These are phyloP conservation scores for Trichoderma sp. DNA, from an alignment of 2,329 filamentous ascomycete genomes.

Conservation along the genomic window DNA sequence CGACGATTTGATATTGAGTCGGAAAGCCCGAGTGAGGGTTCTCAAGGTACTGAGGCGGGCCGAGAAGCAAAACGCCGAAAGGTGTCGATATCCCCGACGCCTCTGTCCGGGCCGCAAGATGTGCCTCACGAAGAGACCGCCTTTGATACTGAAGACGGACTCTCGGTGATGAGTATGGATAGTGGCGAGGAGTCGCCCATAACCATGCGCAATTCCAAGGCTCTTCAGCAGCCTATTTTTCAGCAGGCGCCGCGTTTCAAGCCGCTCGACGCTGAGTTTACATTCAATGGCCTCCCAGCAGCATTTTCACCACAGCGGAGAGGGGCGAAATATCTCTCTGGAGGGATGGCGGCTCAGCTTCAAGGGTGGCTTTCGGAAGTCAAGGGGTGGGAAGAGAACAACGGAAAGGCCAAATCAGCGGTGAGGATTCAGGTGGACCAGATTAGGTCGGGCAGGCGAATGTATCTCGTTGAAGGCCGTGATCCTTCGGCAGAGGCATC, in stretches of 20 bases:
- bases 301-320: slow-evolving; percentile 38
- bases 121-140: background rate
- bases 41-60: background rate
- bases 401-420: slow-evolving; percentile 18
- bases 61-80: slow-evolving; percentile 30
- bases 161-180: background rate
- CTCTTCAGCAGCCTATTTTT: slow-evolving; percentile 37
- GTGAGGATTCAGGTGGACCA: slow-evolving; percentile 32
- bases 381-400: slow-evolving; percentile 33
- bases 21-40: background rate
- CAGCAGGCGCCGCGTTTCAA: slow-evolving; percentile 41
- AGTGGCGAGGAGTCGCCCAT: background rate
- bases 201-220: background rate
- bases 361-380: slow-evolving; percentile 43
- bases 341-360: slow-evolving; percentile 39
- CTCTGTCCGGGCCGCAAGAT: slow-evolving; percentile 17
- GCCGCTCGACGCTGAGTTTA: slow-evolving; percentile 26
- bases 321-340: slow-evolving; percentile 35
- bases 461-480: slow-evolving; percentile 34
- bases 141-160: background rate
- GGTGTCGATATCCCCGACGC: slow-evolving; percentile 29
- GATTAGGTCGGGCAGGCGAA: slow-evolving; percentile 31
- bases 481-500: background rate
- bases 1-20: slow-evolving; percentile 7
- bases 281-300: slow-evolving; percentile 26